Conservation (phyloP, 768 basidiomycete genomes). For the Collybia sordida region DNA sequence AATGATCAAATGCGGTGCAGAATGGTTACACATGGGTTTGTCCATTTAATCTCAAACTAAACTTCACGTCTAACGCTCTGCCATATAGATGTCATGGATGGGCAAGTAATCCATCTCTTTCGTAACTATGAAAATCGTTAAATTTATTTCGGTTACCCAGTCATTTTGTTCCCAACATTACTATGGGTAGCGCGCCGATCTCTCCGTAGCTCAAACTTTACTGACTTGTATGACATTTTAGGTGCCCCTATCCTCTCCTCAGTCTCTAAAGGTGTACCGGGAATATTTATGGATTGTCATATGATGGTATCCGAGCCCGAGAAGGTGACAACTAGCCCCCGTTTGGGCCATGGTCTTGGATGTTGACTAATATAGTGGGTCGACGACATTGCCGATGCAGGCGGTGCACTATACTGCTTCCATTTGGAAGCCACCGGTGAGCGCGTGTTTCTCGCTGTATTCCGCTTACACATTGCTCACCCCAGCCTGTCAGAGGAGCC, state of each 20-base stretch:
- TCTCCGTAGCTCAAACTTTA: constrained; percentile 6
- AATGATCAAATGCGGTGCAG: constrained; percentile 93
- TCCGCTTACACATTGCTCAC: constrained; percentile 1
- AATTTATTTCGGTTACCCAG: constrained; percentile 38
- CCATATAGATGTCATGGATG: constrained; percentile 95
- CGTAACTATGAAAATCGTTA: no score
- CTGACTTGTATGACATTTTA: constrained; percentile 25
- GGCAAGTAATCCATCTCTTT: constrained; percentile 46
- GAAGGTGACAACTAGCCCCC: constrained; percentile 47
- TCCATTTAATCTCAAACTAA: constrained; percentile 1
- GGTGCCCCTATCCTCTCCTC: constrained; percentile 87
- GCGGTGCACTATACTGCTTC: constrained; percentile 94
- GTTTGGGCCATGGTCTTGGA: background rate
- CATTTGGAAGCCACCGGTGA: constrained; percentile 91
- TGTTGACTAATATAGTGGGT: constrained; percentile 73
- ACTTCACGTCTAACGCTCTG: constrained; percentile 11
- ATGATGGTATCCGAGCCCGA: constrained; percentile 99
- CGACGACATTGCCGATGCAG: constrained; percentile 91
- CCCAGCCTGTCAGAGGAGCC: constrained; percentile 52
- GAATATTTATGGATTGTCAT: constrained; percentile 99
- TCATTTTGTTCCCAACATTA: constrained; percentile 98
- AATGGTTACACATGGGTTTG: constrained; percentile 98
- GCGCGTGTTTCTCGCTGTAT: constrained; percentile 20
- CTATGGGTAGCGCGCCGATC: constrained; percentile 70
- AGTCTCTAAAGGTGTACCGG: constrained; percentile 84